These are phyloP conservation scores for Penstemon newberryi DNA, from an alignment of 257 asterid species.

Conservation along the genomic window DNA sequence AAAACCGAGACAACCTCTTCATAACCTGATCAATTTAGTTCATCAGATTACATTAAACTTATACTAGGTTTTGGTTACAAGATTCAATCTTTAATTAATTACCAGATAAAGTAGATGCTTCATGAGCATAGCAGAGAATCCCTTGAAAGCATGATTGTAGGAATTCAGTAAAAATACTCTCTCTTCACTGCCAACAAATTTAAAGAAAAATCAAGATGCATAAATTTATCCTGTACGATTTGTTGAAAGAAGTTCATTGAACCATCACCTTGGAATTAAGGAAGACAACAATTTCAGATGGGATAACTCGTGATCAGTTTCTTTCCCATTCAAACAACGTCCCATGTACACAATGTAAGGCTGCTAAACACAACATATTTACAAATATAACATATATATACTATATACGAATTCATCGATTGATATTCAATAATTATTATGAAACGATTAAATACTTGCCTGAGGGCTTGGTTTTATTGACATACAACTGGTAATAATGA, in stretches of 20 bases:
- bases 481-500: conserved; percentile 33
- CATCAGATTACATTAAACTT: background rate
- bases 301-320: conserved; percentile 27
- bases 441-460: conserved; percentile 30
- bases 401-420: no score
- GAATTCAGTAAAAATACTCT: conserved; percentile 41
- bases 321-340: conserved; percentile 40
- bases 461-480: conserved; percentile 31
- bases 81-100: background rate
- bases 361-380: conserved; percentile 39
- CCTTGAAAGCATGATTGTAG: conserved; percentile 59
- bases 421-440: background rate
- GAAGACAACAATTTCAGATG: conserved; percentile 55
- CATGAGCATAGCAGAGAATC: conserved; percentile 70
- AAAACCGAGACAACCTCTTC: conserved; percentile 72
- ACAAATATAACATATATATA: background rate
- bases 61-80: background rate
- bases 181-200: conserved; percentile 46
- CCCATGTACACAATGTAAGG: conserved; percentile 80
- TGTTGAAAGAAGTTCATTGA: background rate
- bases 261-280: conserved; percentile 53
- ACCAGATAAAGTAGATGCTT: conserved; percentile 65
- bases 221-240: background rate
- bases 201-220: background rate
- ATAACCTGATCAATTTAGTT: conserved; percentile 31